A percentile compares a stretch with the other conserved stretches of the same genome.
Conservation (phyloP, 768 basidiomycete species). For the Lentinula lateritia region DNA sequence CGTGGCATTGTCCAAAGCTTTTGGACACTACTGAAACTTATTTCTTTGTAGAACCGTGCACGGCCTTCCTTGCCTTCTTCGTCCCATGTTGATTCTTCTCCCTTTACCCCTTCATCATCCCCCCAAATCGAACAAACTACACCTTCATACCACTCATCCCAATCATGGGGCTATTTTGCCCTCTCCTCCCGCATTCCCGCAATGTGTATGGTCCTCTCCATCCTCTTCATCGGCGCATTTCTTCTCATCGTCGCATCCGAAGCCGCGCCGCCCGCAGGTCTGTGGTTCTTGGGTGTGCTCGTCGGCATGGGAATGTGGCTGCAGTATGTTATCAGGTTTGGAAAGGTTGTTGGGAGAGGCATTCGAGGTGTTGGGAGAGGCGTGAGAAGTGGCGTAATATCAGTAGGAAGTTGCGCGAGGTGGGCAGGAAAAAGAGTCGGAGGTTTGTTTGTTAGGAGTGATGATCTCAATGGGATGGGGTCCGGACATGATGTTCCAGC, state of each 20-base stretch:
- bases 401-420: not conserved
- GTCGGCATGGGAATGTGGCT: conserved; percentile 65
- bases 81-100: not conserved
- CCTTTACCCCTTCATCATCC: not conserved
- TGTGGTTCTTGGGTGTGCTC: conserved; percentile 50
- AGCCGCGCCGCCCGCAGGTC: conserved; percentile 59
- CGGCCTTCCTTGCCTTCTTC: not conserved
- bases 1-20: too few species aligned
- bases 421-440: not conserved
- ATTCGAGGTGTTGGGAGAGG: conserved; percentile 17
- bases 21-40: too few species aligned
- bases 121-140: not conserved
- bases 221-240: conserved; percentile 55
- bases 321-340: conserved; percentile 24
- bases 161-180: conserved; percentile 45
- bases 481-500: not conserved
- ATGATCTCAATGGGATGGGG: not conserved
- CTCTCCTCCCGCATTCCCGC: conserved; percentile 61
- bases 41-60: not conserved
- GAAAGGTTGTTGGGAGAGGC: conserved; percentile 15
- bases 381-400: not conserved
- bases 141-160: conserved; percentile 15
- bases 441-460: not conserved
- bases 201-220: conserved; percentile 52
- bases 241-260: conserved; percentile 55